Conservation (phyloP, 257 asterid species). For the Plectranthus barbatus region DNA sequence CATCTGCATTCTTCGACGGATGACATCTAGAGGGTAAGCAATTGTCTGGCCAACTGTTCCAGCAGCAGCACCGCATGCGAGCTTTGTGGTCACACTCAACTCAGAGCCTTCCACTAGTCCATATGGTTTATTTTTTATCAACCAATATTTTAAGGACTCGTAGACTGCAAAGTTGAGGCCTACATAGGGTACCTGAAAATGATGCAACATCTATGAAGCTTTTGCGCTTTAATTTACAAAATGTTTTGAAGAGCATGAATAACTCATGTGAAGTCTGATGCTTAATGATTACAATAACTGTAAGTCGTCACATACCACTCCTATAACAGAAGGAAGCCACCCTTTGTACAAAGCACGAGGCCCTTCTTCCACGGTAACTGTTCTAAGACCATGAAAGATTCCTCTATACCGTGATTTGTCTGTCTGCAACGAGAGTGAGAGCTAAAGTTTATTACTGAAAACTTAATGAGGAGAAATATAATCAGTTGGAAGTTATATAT, state of each 20-base stretch:
- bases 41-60: neutral
- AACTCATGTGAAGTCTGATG: neutral
- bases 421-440: constrained; percentile 34
- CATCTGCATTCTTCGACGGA: constrained; percentile 13
- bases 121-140: constrained; percentile 40
- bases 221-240: too few species aligned
- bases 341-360: constrained; percentile 68
- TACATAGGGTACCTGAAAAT: constrained; percentile 43
- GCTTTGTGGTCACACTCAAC: constrained; percentile 50
- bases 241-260: neutral
- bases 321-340: constrained; percentile 81
- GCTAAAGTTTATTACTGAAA: neutral
- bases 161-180: constrained; percentile 79
- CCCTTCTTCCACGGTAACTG: constrained; percentile 69
- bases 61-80: constrained; percentile 44
- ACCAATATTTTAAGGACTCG: constrained; percentile 66
- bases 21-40: too few species aligned
- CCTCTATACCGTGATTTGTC: constrained; percentile 66
- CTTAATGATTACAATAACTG: neutral
- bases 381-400: constrained; percentile 58
- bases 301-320: constrained; percentile 45
- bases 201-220: neutral
- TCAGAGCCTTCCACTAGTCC: constrained; percentile 49
- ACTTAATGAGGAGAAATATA: neutral
- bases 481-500: neutral